These are phyloP conservation scores for Polyplosphaeria fusca DNA, from an alignment of 495 filamentous ascomycete species.

Conservation along the genomic window DNA sequence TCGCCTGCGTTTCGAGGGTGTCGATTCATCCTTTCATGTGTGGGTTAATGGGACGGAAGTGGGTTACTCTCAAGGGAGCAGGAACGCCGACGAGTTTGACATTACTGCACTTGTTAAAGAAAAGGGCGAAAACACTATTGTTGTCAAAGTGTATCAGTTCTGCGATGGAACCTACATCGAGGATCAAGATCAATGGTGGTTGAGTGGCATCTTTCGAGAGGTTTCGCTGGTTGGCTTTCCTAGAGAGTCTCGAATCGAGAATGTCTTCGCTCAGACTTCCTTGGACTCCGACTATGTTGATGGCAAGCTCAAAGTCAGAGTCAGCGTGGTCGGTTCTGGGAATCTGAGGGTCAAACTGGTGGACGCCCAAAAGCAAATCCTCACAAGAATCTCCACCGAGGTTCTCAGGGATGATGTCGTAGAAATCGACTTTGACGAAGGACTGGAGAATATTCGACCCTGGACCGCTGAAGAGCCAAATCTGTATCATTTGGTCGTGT, in stretches of 20 bases:
- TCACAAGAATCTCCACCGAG: not conserved
- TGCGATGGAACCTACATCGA: constrained; percentile 55
- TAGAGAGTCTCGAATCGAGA: constrained; percentile 51
- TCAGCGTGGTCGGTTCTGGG: constrained; percentile 31
- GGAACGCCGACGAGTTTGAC: constrained; percentile 64
- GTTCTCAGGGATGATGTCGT: not conserved
- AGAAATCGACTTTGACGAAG: constrained; percentile 38
- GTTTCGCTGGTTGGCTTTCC: constrained; percentile 60
- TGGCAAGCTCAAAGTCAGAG: constrained; percentile 49
- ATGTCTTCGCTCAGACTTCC: constrained; percentile 54
- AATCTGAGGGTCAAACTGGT: constrained; percentile 10
- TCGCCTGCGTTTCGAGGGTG: constrained; percentile 63
- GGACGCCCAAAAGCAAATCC: not conserved
- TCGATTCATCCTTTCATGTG: constrained; percentile 64
- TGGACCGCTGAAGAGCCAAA: constrained; percentile 67
- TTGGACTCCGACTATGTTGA: constrained; percentile 55
- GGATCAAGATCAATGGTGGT: constrained; percentile 29
- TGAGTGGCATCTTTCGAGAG: constrained; percentile 53
- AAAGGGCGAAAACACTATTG: constrained; percentile 49
- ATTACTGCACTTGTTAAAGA: constrained; percentile 48
- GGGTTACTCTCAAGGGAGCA: constrained; percentile 64
- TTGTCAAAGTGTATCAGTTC: constrained; percentile 61
- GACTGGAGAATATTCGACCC: constrained; percentile 50
- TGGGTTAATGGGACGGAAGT: constrained; percentile 59
- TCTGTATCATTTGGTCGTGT: constrained; percentile 50